Evolutionary conservation across 345 rosid genomes (phyloP), one percentile per base, ranked within the genome.

Genomic region (Corymbia maculata): DNA sequence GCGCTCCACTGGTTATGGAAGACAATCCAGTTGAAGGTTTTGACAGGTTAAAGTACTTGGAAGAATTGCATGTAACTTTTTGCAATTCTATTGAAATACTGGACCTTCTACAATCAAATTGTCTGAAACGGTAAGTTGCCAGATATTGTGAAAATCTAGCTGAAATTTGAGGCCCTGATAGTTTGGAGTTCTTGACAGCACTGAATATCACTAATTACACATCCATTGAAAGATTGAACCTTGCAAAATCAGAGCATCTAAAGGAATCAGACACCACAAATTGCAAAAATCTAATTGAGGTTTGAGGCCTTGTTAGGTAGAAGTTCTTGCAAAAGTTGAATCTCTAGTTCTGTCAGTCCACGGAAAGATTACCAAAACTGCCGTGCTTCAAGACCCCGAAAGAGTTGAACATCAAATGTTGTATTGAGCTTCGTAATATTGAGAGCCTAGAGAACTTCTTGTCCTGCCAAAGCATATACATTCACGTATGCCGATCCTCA

Each of bases 241-340:
- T 57, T 57, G 66, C 13, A 22, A 57, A 57, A 57, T 57, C 13
- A 57, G 0, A 57, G n/a, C 7, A 0, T 24, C 0, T 57, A 57
- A 57, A 57, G n/a, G n/a, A 57, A 1, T 57, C 24, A 2, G 12
- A 57, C 6, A n/a, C 66, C 0, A 0, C 66, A 24, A 1, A 24
- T 24, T 57, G n/a, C 66, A 57, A 57, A 22, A 24, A 6, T 57
- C 7, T 24, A 57, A 24, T 10, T 57, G 66, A 57, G 66, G 24
- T 24, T 24, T 0, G 1, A 57, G 66, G n/a, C 14, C 7, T 24
- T 57, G 13, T 9, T 9, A 57, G 66, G 3, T 24, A 9, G n/a
- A 57, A 57, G n/a, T 57, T 57, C n/a, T 57, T 6, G 3, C 3
- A 57, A 22, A 9, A 57, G 13, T 24, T 24, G 13, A 1, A 24